Percentiles rank a stretch among this genome's conserved stretches.
phyloP scores from a whole-genome alignment of 805 yeast genomes.

The Wickerhamiella shivajii region DNA sequence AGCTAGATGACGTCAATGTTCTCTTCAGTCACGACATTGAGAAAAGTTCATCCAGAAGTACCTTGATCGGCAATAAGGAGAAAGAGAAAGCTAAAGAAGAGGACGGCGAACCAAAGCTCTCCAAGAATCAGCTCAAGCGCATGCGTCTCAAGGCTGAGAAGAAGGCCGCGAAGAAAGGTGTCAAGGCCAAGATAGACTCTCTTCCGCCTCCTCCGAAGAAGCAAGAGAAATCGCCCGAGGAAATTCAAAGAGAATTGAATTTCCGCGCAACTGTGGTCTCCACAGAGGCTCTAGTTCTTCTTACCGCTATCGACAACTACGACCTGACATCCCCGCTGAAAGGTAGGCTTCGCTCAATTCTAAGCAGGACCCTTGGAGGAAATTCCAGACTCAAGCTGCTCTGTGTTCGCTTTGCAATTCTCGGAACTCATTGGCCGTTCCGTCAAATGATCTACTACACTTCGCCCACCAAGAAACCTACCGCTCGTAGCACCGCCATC shows the following conservation, averaged over 20 bases:
- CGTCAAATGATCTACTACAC: slow-evolving; percentile 29
- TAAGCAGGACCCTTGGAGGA: slow-evolving; percentile 22
- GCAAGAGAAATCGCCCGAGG: slow-evolving; percentile 18
- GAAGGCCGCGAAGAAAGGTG: slow-evolving; percentile 15
- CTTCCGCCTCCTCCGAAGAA: slow-evolving; percentile 13
- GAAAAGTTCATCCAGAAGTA: not conserved
- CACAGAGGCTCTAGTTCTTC: slow-evolving; percentile 30
- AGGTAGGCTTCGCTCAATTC: slow-evolving; percentile 21
- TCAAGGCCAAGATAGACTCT: slow-evolving; percentile 11
- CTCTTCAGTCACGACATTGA: slow-evolving; percentile 8
- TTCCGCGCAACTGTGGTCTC: slow-evolving; percentile 26
- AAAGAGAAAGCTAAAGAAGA: not conserved
- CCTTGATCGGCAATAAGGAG: not conserved
- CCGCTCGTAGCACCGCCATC: slow-evolving; percentile 30
- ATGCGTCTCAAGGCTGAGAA: slow-evolving; percentile 19
- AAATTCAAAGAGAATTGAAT: slow-evolving; percentile 18
- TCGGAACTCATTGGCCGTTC: slow-evolving; percentile 35
- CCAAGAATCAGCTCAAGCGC: slow-evolving; percentile 23
- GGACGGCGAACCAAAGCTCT: slow-evolving; percentile 9
- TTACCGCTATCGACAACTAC: slow-evolving; percentile 28
- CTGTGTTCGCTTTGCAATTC: slow-evolving; percentile 28
- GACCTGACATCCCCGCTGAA: slow-evolving; percentile 27
- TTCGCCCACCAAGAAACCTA: slow-evolving; percentile 28
- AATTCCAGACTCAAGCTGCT: slow-evolving; percentile 23
- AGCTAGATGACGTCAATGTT: slow-evolving; percentile 20